Evolutionary conservation across 495 filamentous ascomycete species (phyloP).

Genomic region (Aspergillus saccharolyticus): DNA sequence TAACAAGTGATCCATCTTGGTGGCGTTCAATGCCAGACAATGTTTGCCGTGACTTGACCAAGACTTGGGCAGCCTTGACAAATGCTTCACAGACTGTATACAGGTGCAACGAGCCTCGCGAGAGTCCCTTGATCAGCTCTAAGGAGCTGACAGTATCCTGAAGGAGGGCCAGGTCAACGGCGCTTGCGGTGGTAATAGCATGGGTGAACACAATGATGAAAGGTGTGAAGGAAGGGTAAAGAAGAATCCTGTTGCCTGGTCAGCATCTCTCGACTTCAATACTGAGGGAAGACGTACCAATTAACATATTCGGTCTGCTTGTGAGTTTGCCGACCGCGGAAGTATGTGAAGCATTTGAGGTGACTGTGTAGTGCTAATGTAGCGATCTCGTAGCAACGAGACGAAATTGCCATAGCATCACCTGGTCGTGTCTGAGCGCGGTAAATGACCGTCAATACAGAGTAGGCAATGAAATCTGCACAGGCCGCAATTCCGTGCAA

Average conservation of each 20-base stretch:
- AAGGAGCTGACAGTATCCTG: conserved; percentile 22
- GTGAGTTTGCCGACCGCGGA: conserved; percentile 21
- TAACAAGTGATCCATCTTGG: conserved; percentile 21
- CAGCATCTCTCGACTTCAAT: background rate
- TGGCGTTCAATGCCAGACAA: conserved; percentile 20
- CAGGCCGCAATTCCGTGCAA: conserved; percentile 27
- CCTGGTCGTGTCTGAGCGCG: conserved; percentile 22
- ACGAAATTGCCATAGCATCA: conserved; percentile 22
- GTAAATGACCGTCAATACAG: conserved; percentile 24
- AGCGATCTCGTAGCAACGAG: conserved; percentile 20
- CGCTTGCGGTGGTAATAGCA: conserved; percentile 21
- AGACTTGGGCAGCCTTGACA: conserved; percentile 20
- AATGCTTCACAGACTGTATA: conserved; percentile 24
- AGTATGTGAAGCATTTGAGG: conserved; percentile 22
- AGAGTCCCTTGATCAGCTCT: conserved; percentile 22
- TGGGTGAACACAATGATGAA: conserved; percentile 28
- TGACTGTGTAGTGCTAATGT: conserved; percentile 21
- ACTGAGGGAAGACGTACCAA: conserved; percentile 9
- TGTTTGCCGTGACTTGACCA: conserved; percentile 20
- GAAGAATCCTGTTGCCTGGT: conserved; percentile 18
- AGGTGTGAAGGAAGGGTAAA: conserved; percentile 25
- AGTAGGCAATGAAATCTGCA: conserved; percentile 27
- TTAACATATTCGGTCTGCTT: conserved; percentile 28
- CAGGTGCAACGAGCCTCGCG: conserved; percentile 19
- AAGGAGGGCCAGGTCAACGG: conserved; percentile 14